A percentile compares a stretch with the other conserved stretches of the same genome.
Evolutionary conservation across 495 filamentous ascomycete species (phyloP).

Genomic region (Neurospora sp.): DNA sequence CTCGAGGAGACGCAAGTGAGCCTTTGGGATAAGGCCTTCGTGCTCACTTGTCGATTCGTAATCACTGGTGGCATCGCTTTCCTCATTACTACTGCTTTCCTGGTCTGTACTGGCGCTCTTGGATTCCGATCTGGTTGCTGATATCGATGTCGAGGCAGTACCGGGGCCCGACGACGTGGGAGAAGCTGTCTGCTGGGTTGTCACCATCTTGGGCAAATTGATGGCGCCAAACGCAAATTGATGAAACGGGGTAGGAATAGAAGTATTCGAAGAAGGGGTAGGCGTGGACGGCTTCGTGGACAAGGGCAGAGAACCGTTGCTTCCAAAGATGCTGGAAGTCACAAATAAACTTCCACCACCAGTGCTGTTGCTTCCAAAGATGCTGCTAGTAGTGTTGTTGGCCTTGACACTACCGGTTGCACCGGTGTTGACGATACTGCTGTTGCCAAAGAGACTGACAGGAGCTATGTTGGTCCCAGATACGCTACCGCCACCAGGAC

Average conservation of each 20-base stretch:
- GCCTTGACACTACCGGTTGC: background rate
- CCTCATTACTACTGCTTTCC: background rate
- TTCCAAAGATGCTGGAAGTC: background rate
- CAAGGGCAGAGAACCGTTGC: background rate
- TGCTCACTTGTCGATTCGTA: background rate
- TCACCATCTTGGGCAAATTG: background rate
- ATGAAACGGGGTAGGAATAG: background rate
- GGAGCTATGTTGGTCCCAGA: background rate
- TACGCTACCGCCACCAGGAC: background rate
- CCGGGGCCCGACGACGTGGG: background rate
- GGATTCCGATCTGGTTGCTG: background rate
- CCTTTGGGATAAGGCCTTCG: background rate
- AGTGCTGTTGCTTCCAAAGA: too few species aligned
- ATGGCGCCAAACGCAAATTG: background rate
- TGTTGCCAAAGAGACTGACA: background rate
- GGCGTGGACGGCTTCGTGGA: background rate
- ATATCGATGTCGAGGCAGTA: background rate
- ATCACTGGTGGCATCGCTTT: background rate
- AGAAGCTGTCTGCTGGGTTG: background rate
- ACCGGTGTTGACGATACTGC: background rate
- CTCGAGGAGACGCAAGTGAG: conserved; percentile 13
- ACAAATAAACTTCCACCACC: too few species aligned
- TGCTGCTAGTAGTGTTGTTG: too few species aligned
- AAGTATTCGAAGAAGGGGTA: background rate
- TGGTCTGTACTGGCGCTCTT: background rate